Base-by-base conservation (phyloP, 176 grass and related monocot genomes). In the Alopecurus myosuroides region DNA sequence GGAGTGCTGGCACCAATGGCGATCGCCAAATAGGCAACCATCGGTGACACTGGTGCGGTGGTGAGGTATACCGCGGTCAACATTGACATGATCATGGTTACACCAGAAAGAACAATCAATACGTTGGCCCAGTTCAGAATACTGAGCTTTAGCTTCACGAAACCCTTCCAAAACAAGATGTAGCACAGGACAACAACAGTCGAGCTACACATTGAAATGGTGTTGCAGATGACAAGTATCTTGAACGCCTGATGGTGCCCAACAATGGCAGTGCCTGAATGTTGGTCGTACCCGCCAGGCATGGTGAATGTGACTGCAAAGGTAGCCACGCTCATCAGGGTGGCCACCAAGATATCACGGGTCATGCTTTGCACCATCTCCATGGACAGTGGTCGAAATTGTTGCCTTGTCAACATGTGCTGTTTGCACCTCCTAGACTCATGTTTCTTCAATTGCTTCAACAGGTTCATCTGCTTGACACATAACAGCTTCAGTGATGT, bases 401-500 rank as follows among this genome's bases (percentile, higher is more conserved):
- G 48, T 4, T 51, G 12, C n/a, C n/a, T n/a, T n/a, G n/a, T n/a
- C n/a, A n/a, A n/a, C n/a, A n/a, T n/a, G n/a, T n/a, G n/a, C 48
- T 39, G 61, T 9, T 73, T 57, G 80, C 26, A 31, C 68, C 36
- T 63, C 20, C 78, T 52, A 20, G 84, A 52, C 52, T 79, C 84
- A 31, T 86, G 41, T 20, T 78, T 86, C 36, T 52, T 86, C 57
- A 86, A 41, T 42, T 86, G 22, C 30, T 78, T 79, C 84, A 58
- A 86, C 28, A 79, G 20, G 6, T 66, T 8, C 41, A 37, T 68
- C 84, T 86, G 40, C 22, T 1, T 11, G 42, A 55, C n/a, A 49
- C 26, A 66, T 66, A 35, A 66, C 15, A 66, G 7, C 30, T 63
- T 63, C 60, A 63, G 60, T 2, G 11, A 15, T 17, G 13, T 15